These are phyloP conservation scores for Strombidium stylifer DNA, from an alignment of 73 alveolate genomes.

Conservation along the genomic window DNA sequence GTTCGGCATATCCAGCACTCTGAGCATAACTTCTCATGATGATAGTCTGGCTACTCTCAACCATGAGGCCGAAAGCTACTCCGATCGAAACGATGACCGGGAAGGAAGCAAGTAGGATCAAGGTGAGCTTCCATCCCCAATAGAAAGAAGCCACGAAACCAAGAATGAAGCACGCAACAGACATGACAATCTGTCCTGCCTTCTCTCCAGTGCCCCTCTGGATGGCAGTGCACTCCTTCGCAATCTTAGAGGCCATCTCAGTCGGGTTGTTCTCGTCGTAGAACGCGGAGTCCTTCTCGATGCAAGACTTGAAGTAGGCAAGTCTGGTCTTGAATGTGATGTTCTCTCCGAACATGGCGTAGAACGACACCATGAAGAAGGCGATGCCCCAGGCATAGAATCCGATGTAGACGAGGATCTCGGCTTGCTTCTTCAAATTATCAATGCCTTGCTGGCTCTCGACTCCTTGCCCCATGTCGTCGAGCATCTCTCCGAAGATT, in stretches of 20 bases:
- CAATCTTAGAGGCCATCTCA: conserved; percentile 59
- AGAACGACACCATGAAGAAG: no score
- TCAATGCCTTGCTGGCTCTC: no score
- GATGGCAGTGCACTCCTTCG: conserved; percentile 62
- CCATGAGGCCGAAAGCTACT: background rate
- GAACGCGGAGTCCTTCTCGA: conserved; percentile 77
- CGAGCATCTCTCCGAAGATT: no score
- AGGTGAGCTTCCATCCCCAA: conserved; percentile 77
- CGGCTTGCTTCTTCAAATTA: no score
- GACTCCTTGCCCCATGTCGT: no score
- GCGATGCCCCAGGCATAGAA: no score
- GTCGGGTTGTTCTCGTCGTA: conserved; percentile 72
- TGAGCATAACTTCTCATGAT: conserved; percentile 55
- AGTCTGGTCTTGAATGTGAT: conserved; percentile 60
- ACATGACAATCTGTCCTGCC: conserved; percentile 50
- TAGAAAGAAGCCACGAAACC: conserved; percentile 57
- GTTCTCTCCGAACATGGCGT: no score
- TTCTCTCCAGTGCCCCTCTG: conserved; percentile 81
- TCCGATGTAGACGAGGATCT: no score
- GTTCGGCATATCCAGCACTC: conserved; percentile 80
- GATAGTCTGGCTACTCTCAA: conserved; percentile 1
- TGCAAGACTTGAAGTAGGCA: conserved; percentile 59
- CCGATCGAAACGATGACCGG: conserved; percentile 7
- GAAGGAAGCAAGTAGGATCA: conserved; percentile 40
- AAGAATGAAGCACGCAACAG: no score